Evolutionary conservation across 805 yeast species (phyloP), one percentile per base, ranked within the genome.

Genomic region (Huiozyma naganishii): DNA sequence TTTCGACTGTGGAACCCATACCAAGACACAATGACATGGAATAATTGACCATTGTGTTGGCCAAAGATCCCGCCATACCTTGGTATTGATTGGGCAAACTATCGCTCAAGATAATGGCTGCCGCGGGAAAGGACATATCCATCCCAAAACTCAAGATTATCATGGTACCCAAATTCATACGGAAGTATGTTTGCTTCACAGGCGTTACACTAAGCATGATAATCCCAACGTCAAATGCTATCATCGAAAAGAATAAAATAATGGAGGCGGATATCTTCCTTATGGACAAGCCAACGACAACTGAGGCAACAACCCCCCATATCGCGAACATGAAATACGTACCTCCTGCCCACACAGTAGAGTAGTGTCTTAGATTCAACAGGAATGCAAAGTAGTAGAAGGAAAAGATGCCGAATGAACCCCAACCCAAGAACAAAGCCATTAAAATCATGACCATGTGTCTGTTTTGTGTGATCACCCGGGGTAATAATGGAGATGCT

Each of bases 101-200:
- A 47, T 77, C 78, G 6, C 81, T 73, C 36, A 83, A 58, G 10
- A 80, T 70, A 40, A 83, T 68, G 0, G 87, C 75, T 0, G 83
- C 79, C 1, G 89, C 80, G 0, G 92, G 90, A 59, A 82, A 83
- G 28, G 84, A 77, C 58, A 79, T 65, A 57, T 83, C 90, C 88
- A 83, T 81, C 2, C 87, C 94, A 69, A 79, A 80, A 10, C 79
- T 72, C 5, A 76, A 62, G 6, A 83, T 61, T 12, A 78, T 51
- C 68, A 74, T 67, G 29, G 74, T 71, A 3, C 80, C 78, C 53
- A 83, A 70, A 2, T 74, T 59, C 54, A 77, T 69, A 6, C 71
- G 66, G 73, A 77, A 83, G 55, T 72, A 84, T 0, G 74, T 65
- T 55, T 82, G 83, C 42, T 73, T 52, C 1, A 72, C 71, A 0